A percentile compares a stretch with the other conserved stretches of the same genome.
Conservation (phyloP, 352 stramenopile species). For the Phytophthora aleatoria region DNA sequence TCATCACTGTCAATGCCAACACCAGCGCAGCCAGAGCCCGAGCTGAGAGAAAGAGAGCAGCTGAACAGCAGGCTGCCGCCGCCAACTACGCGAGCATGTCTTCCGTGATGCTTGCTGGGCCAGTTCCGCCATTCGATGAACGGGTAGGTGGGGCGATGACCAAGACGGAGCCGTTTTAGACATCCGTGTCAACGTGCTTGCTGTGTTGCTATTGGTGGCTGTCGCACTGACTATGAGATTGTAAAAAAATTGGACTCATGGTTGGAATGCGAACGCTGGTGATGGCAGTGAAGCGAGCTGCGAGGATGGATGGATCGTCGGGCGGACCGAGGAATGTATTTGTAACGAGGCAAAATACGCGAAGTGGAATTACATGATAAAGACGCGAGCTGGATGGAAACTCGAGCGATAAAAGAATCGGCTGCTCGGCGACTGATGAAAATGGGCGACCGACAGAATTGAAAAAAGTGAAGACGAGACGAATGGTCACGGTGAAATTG, state of each 20-base stretch:
- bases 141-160: conserved; percentile 23
- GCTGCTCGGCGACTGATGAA: conserved; percentile 30
- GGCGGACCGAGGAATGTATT: conserved; percentile 44
- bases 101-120: conserved; percentile 31
- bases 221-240: conserved; percentile 16
- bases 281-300: conserved; percentile 11
- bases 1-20: conserved; percentile 46
- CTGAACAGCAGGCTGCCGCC: conserved; percentile 23
- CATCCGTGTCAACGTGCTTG: conserved; percentile 10
- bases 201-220: conserved; percentile 8
- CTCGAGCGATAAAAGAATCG: conserved; percentile 40
- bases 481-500: conserved; percentile 40
- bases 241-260: conserved; percentile 29
- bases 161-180: conserved; percentile 41
- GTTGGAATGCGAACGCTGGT: conserved; percentile 5
- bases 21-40: conserved; percentile 39
- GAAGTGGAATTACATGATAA: conserved; percentile 48
- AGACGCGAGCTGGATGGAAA: conserved; percentile 39
- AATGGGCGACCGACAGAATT: conserved; percentile 29
- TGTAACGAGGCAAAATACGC: conserved; percentile 39
- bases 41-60: conserved; percentile 38
- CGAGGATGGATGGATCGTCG: conserved; percentile 18
- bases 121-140: conserved; percentile 28
- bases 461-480: conserved; percentile 34
- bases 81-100: conserved; percentile 29